These are phyloP conservation scores for Kickxella alabastrina DNA, from an alignment of 192 early-diverging fungal genomes.

Conservation along the genomic window DNA sequence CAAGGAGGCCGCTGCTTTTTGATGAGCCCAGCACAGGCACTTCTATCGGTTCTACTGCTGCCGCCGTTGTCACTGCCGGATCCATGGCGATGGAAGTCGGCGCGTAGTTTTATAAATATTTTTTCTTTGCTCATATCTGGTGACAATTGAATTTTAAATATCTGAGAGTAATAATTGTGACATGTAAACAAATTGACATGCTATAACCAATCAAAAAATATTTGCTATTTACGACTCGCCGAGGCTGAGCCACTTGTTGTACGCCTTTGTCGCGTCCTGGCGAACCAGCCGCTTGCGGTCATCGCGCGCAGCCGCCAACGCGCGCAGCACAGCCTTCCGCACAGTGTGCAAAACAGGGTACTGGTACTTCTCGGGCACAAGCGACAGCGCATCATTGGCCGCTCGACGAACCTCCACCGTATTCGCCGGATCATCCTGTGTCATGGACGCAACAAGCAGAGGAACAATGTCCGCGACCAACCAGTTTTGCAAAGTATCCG, in stretches of 20 bases:
- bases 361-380: slow-evolving; percentile 61
- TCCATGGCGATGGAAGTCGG: neutral
- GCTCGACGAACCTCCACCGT: slow-evolving; percentile 62
- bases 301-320: slow-evolving; percentile 66
- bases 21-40: slow-evolving; percentile 46
- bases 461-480: slow-evolving; percentile 22
- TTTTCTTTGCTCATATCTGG: neutral
- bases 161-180: too few species aligned
- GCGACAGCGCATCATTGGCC: slow-evolving; percentile 64
- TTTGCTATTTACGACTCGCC: slow-evolving; percentile 17
- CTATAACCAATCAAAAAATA: too few species aligned
- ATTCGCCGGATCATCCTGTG: slow-evolving; percentile 13
- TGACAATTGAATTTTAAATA: slow-evolving; percentile 1
- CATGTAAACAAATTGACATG: too few species aligned
- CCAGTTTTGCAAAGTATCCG: slow-evolving; percentile 53
- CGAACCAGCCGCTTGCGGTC: slow-evolving; percentile 88
- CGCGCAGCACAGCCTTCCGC: slow-evolving; percentile 58
- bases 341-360: slow-evolving; percentile 60
- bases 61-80: neutral
- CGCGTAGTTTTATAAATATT: slow-evolving; percentile 1
- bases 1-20: slow-evolving; percentile 60
- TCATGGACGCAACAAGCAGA: slow-evolving; percentile 13
- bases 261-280: slow-evolving; percentile 79
- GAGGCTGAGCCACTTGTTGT: slow-evolving; percentile 74
- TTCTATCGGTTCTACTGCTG: neutral